Conservation (phyloP, 2,329 filamentous ascomycete genomes). For the Hymenoscyphus albidus region DNA sequence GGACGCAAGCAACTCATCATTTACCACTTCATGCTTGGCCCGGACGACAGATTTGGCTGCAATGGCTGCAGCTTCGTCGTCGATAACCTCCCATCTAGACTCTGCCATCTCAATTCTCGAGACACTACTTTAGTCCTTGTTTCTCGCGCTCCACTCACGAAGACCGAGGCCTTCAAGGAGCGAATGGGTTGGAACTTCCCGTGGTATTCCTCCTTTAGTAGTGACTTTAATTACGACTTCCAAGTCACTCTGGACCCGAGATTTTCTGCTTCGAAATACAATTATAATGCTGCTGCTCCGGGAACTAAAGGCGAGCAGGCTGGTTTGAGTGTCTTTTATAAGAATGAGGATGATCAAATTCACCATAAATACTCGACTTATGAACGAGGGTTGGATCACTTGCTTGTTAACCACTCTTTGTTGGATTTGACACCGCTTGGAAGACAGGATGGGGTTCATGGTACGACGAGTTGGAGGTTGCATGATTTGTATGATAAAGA, state of each 20-base stretch:
- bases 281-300: conserved; percentile 6
- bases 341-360: conserved; percentile 30
- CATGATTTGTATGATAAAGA: conserved; percentile 22
- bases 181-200: conserved; percentile 41
- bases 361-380: conserved; percentile 40
- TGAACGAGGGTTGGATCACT: conserved; percentile 34
- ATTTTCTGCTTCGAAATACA: conserved; percentile 29
- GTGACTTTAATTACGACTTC: conserved; percentile 42
- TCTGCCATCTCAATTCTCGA: conserved; percentile 38
- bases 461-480: conserved; percentile 13
- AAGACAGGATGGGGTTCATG: conserved; percentile 28
- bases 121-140: conserved; percentile 40
- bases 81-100: conserved; percentile 38
- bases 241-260: conserved; percentile 36
- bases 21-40: conserved; percentile 46
- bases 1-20: conserved; percentile 39
- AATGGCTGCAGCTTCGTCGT: conserved; percentile 39
- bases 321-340: conserved; percentile 39
- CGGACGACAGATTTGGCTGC: conserved; percentile 37
- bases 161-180: conserved; percentile 38
- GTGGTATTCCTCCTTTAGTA: conserved; percentile 38
- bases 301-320: conserved; percentile 34
- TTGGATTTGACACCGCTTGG: conserved; percentile 38
- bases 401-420: conserved; percentile 34
- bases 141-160: conserved; percentile 38